phyloP scores from a whole-genome alignment of 495 filamentous ascomycete genomes.

The Podospora pseudocomata region DNA sequence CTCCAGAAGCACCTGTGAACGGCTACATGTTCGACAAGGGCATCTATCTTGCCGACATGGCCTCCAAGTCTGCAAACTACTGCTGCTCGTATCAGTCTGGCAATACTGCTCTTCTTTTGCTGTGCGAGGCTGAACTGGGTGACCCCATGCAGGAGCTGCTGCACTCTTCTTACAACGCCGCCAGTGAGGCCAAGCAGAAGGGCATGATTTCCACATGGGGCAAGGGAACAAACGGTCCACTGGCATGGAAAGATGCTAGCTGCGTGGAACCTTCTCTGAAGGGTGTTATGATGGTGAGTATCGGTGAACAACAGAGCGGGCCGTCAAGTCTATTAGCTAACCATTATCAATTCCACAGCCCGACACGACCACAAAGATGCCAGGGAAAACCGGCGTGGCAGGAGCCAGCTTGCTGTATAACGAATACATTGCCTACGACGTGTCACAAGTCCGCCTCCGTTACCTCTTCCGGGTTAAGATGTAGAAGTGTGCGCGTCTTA shows the following conservation, averaged over 20 bases:
- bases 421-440: conserved; percentile 78
- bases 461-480: conserved; percentile 71
- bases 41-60: conserved; percentile 86
- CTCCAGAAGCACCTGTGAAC: conserved; percentile 72
- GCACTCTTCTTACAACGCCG: conserved; percentile 55
- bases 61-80: conserved; percentile 70
- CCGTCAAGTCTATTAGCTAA: background rate
- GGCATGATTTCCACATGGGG: conserved; percentile 65
- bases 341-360: conserved; percentile 36
- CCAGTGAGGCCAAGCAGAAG: conserved; percentile 53
- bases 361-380: conserved; percentile 35
- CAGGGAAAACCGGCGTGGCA: conserved; percentile 36
- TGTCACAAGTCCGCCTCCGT: conserved; percentile 69
- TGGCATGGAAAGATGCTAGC: conserved; percentile 71
- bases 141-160: conserved; percentile 60
- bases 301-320: background rate
- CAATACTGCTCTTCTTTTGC: conserved; percentile 55
- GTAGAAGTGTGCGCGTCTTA: conserved; percentile 12
- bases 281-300: conserved; percentile 60
- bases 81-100: conserved; percentile 51
- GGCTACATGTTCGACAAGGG: conserved; percentile 85
- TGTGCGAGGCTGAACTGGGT: conserved; percentile 79
- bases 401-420: conserved; percentile 51
- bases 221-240: conserved; percentile 56
- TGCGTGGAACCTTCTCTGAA: conserved; percentile 57